phyloP scores from a whole-genome alignment of 2,329 filamentous ascomycete species.

The Diplodia seriata region DNA sequence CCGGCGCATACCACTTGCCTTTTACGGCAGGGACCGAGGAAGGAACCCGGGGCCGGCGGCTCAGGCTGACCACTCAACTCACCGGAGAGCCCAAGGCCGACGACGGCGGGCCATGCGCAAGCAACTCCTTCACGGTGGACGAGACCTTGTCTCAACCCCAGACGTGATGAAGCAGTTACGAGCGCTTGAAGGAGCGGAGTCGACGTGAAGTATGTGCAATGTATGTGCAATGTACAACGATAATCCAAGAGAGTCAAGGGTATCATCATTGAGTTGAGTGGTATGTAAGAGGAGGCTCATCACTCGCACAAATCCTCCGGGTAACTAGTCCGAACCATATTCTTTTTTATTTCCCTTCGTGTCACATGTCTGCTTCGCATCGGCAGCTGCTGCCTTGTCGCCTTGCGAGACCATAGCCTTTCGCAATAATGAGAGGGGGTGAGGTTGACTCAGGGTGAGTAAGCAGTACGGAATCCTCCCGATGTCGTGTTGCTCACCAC shows the following conservation, averaged over 20 bases:
- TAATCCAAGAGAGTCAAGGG: conserved; percentile 9
- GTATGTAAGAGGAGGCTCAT: neutral
- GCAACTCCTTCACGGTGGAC: neutral
- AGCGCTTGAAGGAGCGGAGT: neutral
- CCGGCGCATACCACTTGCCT: neutral
- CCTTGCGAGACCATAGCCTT: neutral
- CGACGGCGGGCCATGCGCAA: neutral
- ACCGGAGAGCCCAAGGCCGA: neutral
- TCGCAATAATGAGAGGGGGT: neutral
- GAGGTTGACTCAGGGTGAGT: neutral
- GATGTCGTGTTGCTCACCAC: neutral
- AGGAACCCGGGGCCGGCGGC: neutral
- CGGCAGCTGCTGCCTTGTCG: neutral
- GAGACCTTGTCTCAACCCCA: neutral
- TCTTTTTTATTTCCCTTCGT: neutral
- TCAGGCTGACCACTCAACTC: neutral
- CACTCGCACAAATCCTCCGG: conserved; percentile 3
- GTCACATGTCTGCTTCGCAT: neutral
- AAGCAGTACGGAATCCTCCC: conserved; percentile 6
- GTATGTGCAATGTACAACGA: neutral
- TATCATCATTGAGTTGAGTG: conserved; percentile 15
- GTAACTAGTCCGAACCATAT: neutral
- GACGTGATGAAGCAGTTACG: neutral
- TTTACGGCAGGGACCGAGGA: neutral
- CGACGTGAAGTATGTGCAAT: neutral